Percentiles rank a stretch among this genome's conserved stretches.
phyloP scores from a whole-genome alignment of 768 basidiomycete genomes.

The Phaffia tasmanica region DNA sequence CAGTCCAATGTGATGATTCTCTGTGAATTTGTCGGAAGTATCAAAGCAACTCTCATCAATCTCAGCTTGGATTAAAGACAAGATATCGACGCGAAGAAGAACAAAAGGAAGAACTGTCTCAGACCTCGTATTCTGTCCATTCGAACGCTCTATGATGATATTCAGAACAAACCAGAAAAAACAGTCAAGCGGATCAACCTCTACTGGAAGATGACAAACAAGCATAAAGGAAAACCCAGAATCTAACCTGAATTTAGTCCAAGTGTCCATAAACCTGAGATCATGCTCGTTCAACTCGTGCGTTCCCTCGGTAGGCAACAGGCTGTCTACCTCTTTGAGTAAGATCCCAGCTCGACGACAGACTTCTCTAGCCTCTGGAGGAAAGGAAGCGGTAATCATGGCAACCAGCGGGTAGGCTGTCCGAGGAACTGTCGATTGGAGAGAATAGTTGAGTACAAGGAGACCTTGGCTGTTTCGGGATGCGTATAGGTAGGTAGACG shows the following conservation, averaged over 20 bases:
- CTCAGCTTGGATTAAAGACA: background rate
- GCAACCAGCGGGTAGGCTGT: conserved; percentile 24
- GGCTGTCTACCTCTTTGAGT: conserved; percentile 25
- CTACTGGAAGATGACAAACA: no score
- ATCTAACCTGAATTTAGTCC: conserved; percentile 25
- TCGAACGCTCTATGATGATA: conserved; percentile 15
- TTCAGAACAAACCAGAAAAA: background rate
- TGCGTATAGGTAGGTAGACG: background rate
- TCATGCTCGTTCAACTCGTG: conserved; percentile 21
- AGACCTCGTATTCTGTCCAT: conserved; percentile 26
- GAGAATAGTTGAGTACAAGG: conserved; percentile 22
- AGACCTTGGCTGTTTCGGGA: conserved; percentile 21
- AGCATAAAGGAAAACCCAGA: no score
- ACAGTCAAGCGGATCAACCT: background rate
- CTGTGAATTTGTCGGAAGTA: conserved; percentile 24
- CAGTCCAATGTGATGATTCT: conserved; percentile 65
- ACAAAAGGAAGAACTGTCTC: background rate
- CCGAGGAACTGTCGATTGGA: conserved; percentile 17
- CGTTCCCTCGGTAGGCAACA: conserved; percentile 21
- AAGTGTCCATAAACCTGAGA: conserved; percentile 23
- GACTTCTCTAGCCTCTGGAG: conserved; percentile 14
- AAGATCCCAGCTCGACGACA: conserved; percentile 19
- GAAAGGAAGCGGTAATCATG: conserved; percentile 25
- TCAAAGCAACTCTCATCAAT: background rate
- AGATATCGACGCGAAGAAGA: background rate